Evolutionary conservation across 1,284 basidiomycete species (phyloP), one percentile per base, ranked within the genome.

Genomic region (Cutaneotrichosporon cavernicola): DNA sequence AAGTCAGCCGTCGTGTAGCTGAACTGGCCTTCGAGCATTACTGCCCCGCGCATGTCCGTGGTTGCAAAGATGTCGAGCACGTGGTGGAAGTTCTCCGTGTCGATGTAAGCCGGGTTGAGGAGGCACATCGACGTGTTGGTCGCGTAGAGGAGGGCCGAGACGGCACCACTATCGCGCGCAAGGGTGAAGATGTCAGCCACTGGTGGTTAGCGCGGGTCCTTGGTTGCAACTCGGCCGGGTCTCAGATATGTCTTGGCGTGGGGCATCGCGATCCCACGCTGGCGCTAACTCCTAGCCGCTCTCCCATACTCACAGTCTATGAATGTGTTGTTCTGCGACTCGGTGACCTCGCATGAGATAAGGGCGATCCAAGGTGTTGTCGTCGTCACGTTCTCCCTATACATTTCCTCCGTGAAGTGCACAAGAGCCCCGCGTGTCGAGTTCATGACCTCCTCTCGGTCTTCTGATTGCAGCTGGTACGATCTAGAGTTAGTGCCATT

Each of bases 341-440:
- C 22, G 9, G 36, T 91, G 60, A 76, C 74, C 73, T 93, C 91
- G 76, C 92, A 95, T 13, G 86, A 86, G 55, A 95, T 86, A 70
- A 92, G 85, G 5, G 92, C 92, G 68, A 95, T 90, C 91, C 91
- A 95, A 8, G 92, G 91, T 0, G 91, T 90, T 2, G 81, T 63
- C 0, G 80, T 76, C 0, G 80, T 72, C 75, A 84, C 32, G 86
- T 89, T 90, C 36, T 58, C 63, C 2, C 8, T 72, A 72, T 58
- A 70, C 72, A 5, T 68, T 2, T 69, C 67, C 66, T 92, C 90
- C 0, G 88, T 86, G 73, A 92, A 92, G 76, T 90, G 89, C 21
- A 92, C 87, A 36, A 93, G 77, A 14, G 87, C 88, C 26, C 91
- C 91, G 85, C 90, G 68, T 4, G 78, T 78, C 1, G 71, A 66